Evolutionary conservation across 139 green algal species (phyloP).

Genomic region (Deuterostichococcus epilithicus): DNA sequence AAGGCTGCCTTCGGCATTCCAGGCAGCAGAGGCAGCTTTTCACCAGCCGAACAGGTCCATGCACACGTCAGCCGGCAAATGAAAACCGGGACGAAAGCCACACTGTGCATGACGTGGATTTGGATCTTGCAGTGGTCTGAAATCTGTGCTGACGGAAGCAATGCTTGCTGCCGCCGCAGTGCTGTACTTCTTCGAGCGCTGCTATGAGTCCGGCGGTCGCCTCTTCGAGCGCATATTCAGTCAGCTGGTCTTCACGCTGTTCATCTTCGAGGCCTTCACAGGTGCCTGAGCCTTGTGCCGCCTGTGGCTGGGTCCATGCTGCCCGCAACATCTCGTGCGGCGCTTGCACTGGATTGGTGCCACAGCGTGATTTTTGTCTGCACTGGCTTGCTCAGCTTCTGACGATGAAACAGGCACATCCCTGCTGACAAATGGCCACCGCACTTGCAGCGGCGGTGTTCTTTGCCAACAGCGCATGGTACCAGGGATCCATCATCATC

Average conservation of each 20-base stretch:
- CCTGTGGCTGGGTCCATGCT: neutral
- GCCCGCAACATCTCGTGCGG: neutral
- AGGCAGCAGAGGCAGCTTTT: no score
- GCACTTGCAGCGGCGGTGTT: conserved; percentile 10
- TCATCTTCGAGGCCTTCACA: conserved; percentile 34
- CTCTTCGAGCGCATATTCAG: conserved; percentile 24
- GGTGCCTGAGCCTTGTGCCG: neutral
- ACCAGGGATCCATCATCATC: conserved; percentile 49
- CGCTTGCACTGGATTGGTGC: neutral
- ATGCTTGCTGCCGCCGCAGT: neutral
- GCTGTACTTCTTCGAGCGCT: conserved; percentile 38
- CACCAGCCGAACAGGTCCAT: no score
- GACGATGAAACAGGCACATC: no score
- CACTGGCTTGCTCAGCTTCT: no score
- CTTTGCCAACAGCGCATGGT: conserved; percentile 18
- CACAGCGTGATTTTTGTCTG: no score
- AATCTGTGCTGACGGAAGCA: no score
- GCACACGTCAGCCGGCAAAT: no score
- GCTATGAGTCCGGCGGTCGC: conserved; percentile 19
- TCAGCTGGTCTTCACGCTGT: conserved; percentile 17
- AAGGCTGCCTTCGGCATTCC: no score
- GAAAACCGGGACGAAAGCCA: no score
- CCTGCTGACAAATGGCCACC: neutral
- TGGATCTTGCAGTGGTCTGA: no score
- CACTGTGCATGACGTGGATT: no score